phyloP scores from a whole-genome alignment of 352 stramenopile genomes.

The Stephanocyclus meneghinianus region DNA sequence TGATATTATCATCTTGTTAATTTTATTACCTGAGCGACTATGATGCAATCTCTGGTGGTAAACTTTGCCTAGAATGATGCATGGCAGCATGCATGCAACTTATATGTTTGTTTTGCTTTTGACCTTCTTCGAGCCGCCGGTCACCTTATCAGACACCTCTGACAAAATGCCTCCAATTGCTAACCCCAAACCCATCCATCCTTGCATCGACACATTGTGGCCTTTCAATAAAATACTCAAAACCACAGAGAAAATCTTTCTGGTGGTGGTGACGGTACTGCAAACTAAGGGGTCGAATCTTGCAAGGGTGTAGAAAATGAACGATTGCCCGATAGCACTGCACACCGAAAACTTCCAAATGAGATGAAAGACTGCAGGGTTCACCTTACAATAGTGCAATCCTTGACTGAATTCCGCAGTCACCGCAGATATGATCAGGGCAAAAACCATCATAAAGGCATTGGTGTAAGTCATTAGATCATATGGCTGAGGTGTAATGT shows the following conservation, averaged over 20 bases:
- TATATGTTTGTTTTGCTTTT: constrained; percentile 45
- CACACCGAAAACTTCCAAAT: constrained; percentile 89
- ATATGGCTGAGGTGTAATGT: constrained; percentile 75
- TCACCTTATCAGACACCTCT: constrained; percentile 67
- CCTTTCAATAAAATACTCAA: constrained; percentile 96
- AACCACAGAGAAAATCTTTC: constrained; percentile 99
- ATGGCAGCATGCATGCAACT: neutral
- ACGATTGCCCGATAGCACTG: constrained; percentile 96
- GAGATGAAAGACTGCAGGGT: constrained; percentile 75
- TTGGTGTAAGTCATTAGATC: constrained; percentile 86
- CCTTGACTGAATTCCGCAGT: constrained; percentile 72
- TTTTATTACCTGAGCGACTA: neutral
- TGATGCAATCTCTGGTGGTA: neutral
- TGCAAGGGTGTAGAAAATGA: constrained; percentile 99
- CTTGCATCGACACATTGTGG: constrained; percentile 87
- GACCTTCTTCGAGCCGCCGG: constrained; percentile 25
- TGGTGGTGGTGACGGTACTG: constrained; percentile 98
- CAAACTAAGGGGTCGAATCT: constrained; percentile 97
- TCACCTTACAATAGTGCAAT: constrained; percentile 70
- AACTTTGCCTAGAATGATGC: neutral
- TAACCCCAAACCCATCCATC: constrained; percentile 70
- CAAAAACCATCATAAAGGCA: constrained; percentile 77
- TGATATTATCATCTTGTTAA: constrained; percentile 5
- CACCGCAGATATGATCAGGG: constrained; percentile 68
- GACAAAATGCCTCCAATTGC: constrained; percentile 73